Conservation (phyloP, 441 rosid genomes). For the Adansonia madagascariensis region DNA sequence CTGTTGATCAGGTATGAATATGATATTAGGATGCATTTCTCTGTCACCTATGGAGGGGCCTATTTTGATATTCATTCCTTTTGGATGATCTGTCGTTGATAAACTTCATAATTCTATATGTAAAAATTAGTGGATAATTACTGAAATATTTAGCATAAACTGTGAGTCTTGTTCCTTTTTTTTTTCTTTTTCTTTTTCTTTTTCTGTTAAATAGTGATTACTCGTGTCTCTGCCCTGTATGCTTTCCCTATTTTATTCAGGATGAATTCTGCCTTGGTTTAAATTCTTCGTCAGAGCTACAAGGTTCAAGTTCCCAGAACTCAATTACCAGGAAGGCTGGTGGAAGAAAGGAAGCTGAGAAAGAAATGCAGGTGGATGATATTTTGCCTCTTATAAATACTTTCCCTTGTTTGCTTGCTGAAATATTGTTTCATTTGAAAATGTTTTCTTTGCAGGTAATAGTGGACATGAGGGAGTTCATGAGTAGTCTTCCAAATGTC, state of each 20-base stretch:
- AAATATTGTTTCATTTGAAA: conserved; percentile 13
- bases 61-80: background rate
- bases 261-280: conserved; percentile 65
- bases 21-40: conserved; percentile 23
- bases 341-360: conserved; percentile 86
- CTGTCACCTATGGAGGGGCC: background rate
- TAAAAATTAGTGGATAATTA: background rate
- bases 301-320: conserved; percentile 75
- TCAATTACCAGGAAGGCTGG: conserved; percentile 89
- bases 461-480: conserved; percentile 99
- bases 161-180: background rate
- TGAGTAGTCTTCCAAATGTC: conserved; percentile 99
- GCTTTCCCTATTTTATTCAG: conserved; percentile 40
- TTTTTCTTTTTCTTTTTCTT: background rate
- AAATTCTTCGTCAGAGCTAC: conserved; percentile 56
- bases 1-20: conserved; percentile 87
- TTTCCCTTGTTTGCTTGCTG: background rate
- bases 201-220: conserved; percentile 4
- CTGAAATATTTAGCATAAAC: conserved; percentile 1
- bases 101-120: background rate
- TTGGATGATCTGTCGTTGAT: background rate
- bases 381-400: conserved; percentile 18
- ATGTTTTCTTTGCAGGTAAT: conserved; percentile 57
- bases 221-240: conserved; percentile 28
- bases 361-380: conserved; percentile 77